phyloP scores from a whole-genome alignment of 495 filamentous ascomycete genomes.

The Aspergillus kassunensis region DNA sequence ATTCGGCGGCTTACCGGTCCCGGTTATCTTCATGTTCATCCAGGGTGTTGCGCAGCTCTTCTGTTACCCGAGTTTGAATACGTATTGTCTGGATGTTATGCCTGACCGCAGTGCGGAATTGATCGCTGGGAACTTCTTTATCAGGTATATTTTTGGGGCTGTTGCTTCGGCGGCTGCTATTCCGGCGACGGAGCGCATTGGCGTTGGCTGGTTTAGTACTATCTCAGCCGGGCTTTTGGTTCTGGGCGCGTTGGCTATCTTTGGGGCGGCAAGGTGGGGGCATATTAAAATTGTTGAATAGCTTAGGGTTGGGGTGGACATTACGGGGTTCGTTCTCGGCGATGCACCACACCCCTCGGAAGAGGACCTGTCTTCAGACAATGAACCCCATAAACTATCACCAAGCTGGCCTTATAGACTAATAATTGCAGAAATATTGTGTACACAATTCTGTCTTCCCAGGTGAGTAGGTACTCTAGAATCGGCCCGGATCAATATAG shows the following conservation, averaged over 20 bases:
- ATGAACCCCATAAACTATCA: too few species aligned
- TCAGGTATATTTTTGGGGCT: conserved; percentile 66
- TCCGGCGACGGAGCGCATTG: conserved; percentile 61
- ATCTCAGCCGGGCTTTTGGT: conserved; percentile 4
- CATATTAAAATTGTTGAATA: too few species aligned
- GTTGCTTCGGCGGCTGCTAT: conserved; percentile 61
- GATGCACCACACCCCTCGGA: too few species aligned
- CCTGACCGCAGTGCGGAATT: conserved; percentile 60
- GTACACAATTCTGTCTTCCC: too few species aligned
- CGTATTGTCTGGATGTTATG: conserved; percentile 75
- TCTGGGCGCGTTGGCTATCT: background rate
- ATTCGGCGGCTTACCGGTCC: conserved; percentile 62
- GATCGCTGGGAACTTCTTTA: conserved; percentile 69
- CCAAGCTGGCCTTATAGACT: too few species aligned
- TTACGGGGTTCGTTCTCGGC: too few species aligned
- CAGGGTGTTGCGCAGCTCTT: conserved; percentile 71
- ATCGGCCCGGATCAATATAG: too few species aligned
- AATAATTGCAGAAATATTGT: too few species aligned
- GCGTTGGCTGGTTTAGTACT: conserved; percentile 47
- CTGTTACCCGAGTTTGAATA: conserved; percentile 69
- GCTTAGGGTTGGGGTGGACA: too few species aligned
- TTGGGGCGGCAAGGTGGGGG: conserved; percentile 4
- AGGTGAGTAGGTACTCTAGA: too few species aligned
- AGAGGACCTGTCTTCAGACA: too few species aligned
- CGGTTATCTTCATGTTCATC: conserved; percentile 65